Evolutionary conservation across 2,329 filamentous ascomycete species (phyloP), one percentile per base, ranked within the genome.

Genomic region (Tolypocladium paradoxum): DNA sequence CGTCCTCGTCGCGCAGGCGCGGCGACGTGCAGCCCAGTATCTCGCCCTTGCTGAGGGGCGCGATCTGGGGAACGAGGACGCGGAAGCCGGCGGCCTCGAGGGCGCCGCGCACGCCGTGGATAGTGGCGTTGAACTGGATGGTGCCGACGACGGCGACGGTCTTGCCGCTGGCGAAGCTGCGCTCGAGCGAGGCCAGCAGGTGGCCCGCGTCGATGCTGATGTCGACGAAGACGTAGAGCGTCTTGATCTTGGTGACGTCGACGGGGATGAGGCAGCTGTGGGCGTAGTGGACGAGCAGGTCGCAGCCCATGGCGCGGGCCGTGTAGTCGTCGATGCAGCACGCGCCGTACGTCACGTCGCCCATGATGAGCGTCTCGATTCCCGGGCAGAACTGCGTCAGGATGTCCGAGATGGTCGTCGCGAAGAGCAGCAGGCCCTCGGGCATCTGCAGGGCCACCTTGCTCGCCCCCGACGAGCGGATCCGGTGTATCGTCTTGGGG

Each of bases 321-420:
- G 93, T 99, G 72, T 95, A 99, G 72, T 99, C 93, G 68, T 99
- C 93, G 62, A 99, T 96, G 66, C 93, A 99, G 75, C 93, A 99
- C 24, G 93, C 93, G 57, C 93, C 93, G 68, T 99, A 99, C 1
- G 93, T 99, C 45, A 99, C 93, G 67, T 99, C 93, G 56, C 93
- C 93, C 93, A 99, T 99, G 68, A 99, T 99, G 52, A 97, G 77
- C 2, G 92, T 97, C 67, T 95, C 89, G 40, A 87, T 86, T 1
- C 88, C 90, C 0, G 90, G 87, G 65, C 93, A 99, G 73, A 99
- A 99, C 65, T 91, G 87, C 0, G 88, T 89, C 48, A 99, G 76
- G 62, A 99, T 97, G 67, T 99, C 93, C 4, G 93, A 96, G 60
- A 99, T 92, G 36, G 93, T 99, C 29, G 93, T 97, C 24, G 93